Evolutionary conservation across 176 grass and related monocot genomes (phyloP).

Genomic region (Carex parvula): DNA sequence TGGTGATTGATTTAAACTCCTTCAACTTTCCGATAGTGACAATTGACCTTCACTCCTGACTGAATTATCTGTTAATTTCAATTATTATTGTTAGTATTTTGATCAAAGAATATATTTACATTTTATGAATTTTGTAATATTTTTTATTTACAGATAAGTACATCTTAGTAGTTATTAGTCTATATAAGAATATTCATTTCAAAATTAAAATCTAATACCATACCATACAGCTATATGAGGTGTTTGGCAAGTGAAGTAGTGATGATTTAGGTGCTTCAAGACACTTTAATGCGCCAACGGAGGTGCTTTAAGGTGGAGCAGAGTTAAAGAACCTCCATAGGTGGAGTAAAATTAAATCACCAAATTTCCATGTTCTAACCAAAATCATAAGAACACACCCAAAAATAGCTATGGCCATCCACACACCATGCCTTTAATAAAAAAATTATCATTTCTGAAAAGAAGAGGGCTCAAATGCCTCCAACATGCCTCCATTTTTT

Average conservation of each 20-base stretch:
- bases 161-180: not conserved
- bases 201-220: not conserved
- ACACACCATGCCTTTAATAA: not conserved
- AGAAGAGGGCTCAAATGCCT: no score
- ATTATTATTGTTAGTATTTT: not conserved
- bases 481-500: no score
- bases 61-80: not conserved
- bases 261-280: no score
- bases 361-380: not conserved
- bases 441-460: not conserved
- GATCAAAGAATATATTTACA: not conserved
- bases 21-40: not conserved
- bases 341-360: no score
- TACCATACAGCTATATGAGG: not conserved
- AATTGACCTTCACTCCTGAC: not conserved
- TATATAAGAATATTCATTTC: not conserved
- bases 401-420: not conserved
- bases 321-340: no score
- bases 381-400: not conserved
- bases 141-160: not conserved
- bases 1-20: constrained; percentile 8
- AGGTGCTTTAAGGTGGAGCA: no score
- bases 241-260: no score
- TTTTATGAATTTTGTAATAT: not conserved
- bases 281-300: no score